Percentiles rank a stretch among this genome's conserved stretches.
Conservation (phyloP, 768 basidiomycete genomes). For the Gymnopilus junonius region DNA sequence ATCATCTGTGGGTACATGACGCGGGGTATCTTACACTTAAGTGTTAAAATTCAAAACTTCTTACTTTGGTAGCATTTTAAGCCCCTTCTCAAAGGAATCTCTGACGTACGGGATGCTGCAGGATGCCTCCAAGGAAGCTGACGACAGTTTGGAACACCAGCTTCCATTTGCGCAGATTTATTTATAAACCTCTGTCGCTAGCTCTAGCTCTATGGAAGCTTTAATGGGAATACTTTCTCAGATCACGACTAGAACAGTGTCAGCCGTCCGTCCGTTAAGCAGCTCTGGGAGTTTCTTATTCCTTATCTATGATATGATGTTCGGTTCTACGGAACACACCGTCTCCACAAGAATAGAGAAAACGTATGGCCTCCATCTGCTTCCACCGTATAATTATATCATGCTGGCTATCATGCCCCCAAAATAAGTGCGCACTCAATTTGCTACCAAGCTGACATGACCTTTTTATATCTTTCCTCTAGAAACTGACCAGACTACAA, state of each 20-base stretch:
- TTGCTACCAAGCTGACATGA: background rate
- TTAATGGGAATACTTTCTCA: background rate
- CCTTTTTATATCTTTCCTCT: background rate
- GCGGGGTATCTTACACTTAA: background rate
- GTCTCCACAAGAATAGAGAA: conserved; percentile 1
- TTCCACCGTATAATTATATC: background rate
- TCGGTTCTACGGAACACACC: background rate
- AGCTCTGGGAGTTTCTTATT: background rate
- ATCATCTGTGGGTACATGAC: background rate
- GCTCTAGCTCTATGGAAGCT: background rate
- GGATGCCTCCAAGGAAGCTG: too few relatives aligned
- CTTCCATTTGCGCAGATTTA: background rate
- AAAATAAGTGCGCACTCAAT: background rate
- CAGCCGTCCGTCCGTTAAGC: background rate
- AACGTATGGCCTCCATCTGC: background rate
- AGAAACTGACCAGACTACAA: background rate
- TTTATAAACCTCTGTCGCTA: background rate
- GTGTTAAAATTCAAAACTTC: background rate
- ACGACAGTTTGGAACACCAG: background rate
- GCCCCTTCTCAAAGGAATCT: background rate
- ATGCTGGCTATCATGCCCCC: background rate
- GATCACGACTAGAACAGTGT: background rate
- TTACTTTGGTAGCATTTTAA: background rate
- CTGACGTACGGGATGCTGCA: background rate
- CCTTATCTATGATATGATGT: conserved; percentile 3